These are phyloP conservation scores for Leptographium procerum DNA, from an alignment of 2,329 filamentous ascomycete genomes.

Conservation along the genomic window DNA sequence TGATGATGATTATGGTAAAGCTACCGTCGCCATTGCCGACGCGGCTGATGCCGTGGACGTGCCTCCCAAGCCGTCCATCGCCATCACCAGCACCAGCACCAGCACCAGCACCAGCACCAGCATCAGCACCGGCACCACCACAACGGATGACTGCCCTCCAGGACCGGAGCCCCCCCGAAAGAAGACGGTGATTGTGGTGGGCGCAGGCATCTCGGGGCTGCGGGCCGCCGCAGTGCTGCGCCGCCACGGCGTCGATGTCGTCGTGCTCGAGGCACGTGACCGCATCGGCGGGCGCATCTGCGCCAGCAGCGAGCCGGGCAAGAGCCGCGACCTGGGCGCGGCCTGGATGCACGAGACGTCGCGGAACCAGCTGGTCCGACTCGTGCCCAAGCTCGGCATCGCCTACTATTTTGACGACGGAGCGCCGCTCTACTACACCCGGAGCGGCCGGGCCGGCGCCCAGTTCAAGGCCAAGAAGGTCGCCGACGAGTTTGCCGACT, in stretches of 20 bases:
- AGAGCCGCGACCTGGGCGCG: conserved; percentile 1
- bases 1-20: no score
- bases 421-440: conserved; percentile 1
- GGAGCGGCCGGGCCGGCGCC: not conserved
- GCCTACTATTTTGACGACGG: conserved; percentile 2
- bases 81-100: no score
- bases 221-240: conserved; percentile 44
- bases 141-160: not conserved
- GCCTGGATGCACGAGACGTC: conserved; percentile 4
- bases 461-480: conserved; percentile 5
- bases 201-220: conserved; percentile 44
- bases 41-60: not conserved
- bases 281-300: conserved; percentile 39
- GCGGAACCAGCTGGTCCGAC: not conserved
- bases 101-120: no score
- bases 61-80: not conserved
- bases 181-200: conserved; percentile 27
- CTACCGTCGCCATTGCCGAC: not conserved
- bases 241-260: conserved; percentile 39
- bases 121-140: no score
- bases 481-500: conserved; percentile 3
- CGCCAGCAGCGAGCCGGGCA: not conserved
- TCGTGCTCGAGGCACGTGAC: conserved; percentile 43
- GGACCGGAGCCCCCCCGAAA: not conserved
- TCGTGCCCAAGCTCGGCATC: not conserved